Evolutionary conservation across 805 yeast species (phyloP), one percentile per base, ranked within the genome.

Genomic region (Candida vaughaniae): DNA sequence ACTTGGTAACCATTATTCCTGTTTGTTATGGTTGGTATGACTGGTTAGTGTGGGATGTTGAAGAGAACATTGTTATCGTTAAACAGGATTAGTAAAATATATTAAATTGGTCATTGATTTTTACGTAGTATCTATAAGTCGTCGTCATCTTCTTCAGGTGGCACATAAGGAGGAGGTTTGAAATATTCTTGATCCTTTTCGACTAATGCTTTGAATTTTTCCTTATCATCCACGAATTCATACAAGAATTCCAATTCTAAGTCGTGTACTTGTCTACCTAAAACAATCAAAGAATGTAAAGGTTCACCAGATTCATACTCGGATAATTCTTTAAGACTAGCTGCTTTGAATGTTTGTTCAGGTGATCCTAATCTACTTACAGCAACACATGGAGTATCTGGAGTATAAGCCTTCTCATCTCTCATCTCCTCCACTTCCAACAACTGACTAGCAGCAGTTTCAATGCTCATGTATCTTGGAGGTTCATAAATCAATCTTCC

Each of bases 231-330:
- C 20, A 85, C 84, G 62, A 78, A 91, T 51, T 80, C 90, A 42
- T 82, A 66, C 57, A 93, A 64, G 55, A 82, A 91, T 49, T 90
- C 96, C 49, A 87, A 62, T 59, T 91, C 99, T 42, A 91, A 73
- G 44, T 91, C 98, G 55, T 91, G 99, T 16, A 89, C 90, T 65
- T 82, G 91, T 75, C 95, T 78, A 16, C 99, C 99, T 36, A 91
- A 71, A 65, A 91, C 81, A 33, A 91, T 80, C 51, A 91, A 74
- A 7, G 98, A 87, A 60, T 91, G 99, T 49, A 91, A 69, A 19
- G 99, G 99, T 53, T 81, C 95, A 29, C 99, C 99, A 9, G 95
- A 78, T 47, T 90, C 97, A 54, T 86, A 89, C 33, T 78, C 77
- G 6, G 86, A 74, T 56, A 91, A 67, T 52, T 91, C 86, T 46